Evolutionary conservation across 2,329 filamentous ascomycete genomes (phyloP).

Genomic region (Ceratocystis alfenasii): DNA sequence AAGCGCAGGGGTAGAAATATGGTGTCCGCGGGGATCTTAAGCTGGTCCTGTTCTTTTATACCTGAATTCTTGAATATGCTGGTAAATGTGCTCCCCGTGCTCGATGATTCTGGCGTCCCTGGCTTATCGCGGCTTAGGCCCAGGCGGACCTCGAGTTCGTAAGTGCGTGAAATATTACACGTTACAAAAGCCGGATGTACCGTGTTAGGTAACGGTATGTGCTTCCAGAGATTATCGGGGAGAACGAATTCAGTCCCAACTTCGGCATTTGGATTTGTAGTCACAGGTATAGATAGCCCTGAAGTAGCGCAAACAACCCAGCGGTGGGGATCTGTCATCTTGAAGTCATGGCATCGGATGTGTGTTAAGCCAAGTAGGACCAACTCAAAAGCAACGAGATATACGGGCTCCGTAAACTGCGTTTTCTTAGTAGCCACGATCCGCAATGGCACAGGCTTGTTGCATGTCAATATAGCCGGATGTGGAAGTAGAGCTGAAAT

Average conservation of each 20-base stretch:
- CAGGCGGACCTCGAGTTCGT: constrained; percentile 72
- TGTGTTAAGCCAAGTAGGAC: constrained; percentile 69
- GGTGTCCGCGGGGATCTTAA: constrained; percentile 45
- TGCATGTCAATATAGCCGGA: constrained; percentile 80
- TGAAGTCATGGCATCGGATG: constrained; percentile 64
- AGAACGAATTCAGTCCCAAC: constrained; percentile 57
- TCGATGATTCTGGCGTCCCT: neutral
- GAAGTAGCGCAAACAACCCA: constrained; percentile 65
- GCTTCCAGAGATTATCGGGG: constrained; percentile 61
- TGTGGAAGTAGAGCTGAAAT: constrained; percentile 68
- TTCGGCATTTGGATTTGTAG: constrained; percentile 41
- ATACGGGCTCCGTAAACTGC: constrained; percentile 56
- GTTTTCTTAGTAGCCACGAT: constrained; percentile 67
- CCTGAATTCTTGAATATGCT: constrained; percentile 12
- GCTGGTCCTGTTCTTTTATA: constrained; percentile 25
- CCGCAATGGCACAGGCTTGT: constrained; percentile 69
- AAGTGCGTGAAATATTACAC: constrained; percentile 73
- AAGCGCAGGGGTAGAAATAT: constrained; percentile 70
- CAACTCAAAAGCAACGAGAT: constrained; percentile 67
- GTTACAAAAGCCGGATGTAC: constrained; percentile 77
- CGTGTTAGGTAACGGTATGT: constrained; percentile 63
- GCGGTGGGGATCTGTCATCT: constrained; percentile 55
- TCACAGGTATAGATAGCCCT: constrained; percentile 60
- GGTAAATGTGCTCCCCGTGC: constrained; percentile 1
- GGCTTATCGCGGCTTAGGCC: constrained; percentile 61